Evolutionary conservation across 192 early-diverging fungal species (phyloP).

Genomic region (Backusella morwellensis): DNA sequence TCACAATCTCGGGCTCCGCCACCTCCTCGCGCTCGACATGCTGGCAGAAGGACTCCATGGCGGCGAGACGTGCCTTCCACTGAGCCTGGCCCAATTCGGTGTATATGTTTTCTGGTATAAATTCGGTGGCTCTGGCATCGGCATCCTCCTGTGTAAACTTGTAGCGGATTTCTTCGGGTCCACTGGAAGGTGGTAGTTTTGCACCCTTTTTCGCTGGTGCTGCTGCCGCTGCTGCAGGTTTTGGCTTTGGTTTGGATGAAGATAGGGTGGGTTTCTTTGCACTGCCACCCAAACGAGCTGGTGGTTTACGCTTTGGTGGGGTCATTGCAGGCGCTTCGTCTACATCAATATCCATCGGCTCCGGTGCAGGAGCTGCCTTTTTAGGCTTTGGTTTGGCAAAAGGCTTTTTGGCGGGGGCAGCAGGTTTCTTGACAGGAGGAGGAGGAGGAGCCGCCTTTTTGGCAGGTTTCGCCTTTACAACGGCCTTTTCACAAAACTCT

Average conservation of each 20-base stretch:
- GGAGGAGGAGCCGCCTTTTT: slow-evolving; percentile 46
- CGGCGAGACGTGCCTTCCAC: slow-evolving; percentile 90
- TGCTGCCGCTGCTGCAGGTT: slow-evolving; percentile 30
- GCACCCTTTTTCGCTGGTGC: slow-evolving; percentile 35
- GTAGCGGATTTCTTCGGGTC: slow-evolving; percentile 63
- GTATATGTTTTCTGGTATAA: slow-evolving; percentile 59
- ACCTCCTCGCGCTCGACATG: slow-evolving; percentile 56
- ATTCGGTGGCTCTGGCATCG: slow-evolving; percentile 61
- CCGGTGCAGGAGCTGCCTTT: slow-evolving; percentile 21
- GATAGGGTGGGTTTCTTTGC: slow-evolving; percentile 37
- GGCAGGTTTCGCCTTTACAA: slow-evolving; percentile 64
- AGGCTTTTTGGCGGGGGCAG: neutral
- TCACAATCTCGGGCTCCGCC: slow-evolving; percentile 74
- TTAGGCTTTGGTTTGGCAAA: slow-evolving; percentile 11
- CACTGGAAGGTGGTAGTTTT: slow-evolving; percentile 38
- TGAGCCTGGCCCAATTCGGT: slow-evolving; percentile 61
- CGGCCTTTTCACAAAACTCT: slow-evolving; percentile 88
- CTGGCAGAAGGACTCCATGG: slow-evolving; percentile 73
- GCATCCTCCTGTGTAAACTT: slow-evolving; percentile 74
- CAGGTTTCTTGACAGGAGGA: slow-evolving; percentile 10
- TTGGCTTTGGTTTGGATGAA: slow-evolving; percentile 33
- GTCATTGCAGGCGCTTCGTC: slow-evolving; percentile 26
- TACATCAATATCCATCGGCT: slow-evolving; percentile 33
- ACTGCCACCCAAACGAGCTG: slow-evolving; percentile 29
- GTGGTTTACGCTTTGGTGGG: slow-evolving; percentile 36